Base-by-base conservation (phyloP, 805 yeast species). In the Spathaspora girioi region DNA sequence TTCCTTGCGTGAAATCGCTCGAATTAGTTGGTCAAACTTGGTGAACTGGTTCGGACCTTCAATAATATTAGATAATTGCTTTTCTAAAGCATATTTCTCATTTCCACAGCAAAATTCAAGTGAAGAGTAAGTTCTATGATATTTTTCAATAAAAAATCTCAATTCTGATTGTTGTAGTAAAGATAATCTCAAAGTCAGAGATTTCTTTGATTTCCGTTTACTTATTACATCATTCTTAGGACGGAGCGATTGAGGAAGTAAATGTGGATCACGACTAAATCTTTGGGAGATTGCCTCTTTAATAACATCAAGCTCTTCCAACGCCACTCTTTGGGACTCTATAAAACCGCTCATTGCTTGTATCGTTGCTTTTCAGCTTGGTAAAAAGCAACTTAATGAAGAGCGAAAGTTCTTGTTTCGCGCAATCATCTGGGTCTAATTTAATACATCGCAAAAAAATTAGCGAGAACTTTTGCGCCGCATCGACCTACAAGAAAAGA, bases 271-370 rank as follows among this genome's bases (percentile, higher is more conserved):
- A 51, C 83, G 61, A 47, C 74, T 71, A 3, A 90, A 68, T 49
- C 97, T 70, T 45, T 77, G 78, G 0, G 86, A 66, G 0, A 90
- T 75, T 0, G 89, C 89, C 27, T 68, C 59, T 59, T 92, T 96
- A 3, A 93, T 77, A 2, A 81, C 68, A 55, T 92, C 96, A 17
- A 88, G 65, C 61, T 87, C 94, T 59, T 85, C 90, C 7, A 81
- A 57, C 17, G 64, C 53, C 14, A 62, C 56, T 32, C 79, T 52
- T 55, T 71, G 73, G 6, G 62, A 48, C 54, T 74, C 78, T 46
- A 73, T 60, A 20, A 66, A 61, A 38, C 57, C 59, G 50, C 61
- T 58, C 69, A 65, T 66, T 43, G 11, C 15, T 20, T 10, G 40
- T 35, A 23, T 23, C 26, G 40, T 14, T 35, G 15, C 40, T 14